Base-by-base conservation (phyloP, 768 basidiomycete species). In the Xerocomellus intermedius region DNA sequence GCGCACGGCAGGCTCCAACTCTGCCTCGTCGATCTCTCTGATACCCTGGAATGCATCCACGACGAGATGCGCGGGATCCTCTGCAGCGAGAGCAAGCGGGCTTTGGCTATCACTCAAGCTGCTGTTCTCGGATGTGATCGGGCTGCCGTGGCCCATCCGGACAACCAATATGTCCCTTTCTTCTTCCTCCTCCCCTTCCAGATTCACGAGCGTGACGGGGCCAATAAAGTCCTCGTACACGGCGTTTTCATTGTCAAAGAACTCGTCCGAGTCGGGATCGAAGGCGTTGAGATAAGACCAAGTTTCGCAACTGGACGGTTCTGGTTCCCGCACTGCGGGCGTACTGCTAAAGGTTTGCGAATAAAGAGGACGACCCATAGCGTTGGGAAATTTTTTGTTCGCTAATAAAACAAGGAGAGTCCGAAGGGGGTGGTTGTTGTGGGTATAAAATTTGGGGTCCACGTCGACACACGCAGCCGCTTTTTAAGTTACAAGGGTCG, bases 251-350 rank as follows among this genome's bases (percentile, higher is more conserved):
- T 72, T 73, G 55, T 72, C 74, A 65, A 86, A 86, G 65, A 89
- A 89, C 59, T 87, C 87, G 62, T 89, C 86, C n/a, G 86, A 84
- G 69, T 90, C 88, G 6, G 88, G 88, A 69, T 90, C 87, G 68
- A 90, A 90, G 10, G 81, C 75, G 65, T 87, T 86, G 70, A 75
- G 77, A 57, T 75, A 70, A 52, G 83, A 81, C 86, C 87, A 90
- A 67, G 73, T 82, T 67, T 82, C 76, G 76, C 74, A 83, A 17
- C 42, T 55, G 21, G 62, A 60, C 10, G 59, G 51, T 58, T 82
- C 79, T 50, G 77, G 76, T 54, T 82, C 79, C 48, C 75, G 75
- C 45, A 81, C 73, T 43, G 71, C 70, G 24, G 77, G 79, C 1
- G 67, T 55, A 8, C 73, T 41, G 37, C 39, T 56, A 54, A 80